Evolutionary conservation across 139 green algal genomes (phyloP).

Genomic region (Coelastrella sp.): DNA sequence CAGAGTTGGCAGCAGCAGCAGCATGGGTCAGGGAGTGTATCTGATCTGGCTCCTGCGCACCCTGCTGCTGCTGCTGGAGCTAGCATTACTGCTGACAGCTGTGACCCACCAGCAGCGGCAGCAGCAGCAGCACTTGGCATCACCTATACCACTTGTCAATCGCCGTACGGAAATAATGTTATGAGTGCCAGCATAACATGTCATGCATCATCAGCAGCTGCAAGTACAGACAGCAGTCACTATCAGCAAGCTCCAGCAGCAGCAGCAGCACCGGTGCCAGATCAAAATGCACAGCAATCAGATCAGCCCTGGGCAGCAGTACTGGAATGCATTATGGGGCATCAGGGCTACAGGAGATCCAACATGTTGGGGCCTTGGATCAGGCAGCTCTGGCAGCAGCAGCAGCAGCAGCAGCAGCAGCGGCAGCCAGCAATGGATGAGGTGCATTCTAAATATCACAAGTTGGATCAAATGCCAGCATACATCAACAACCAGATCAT

Average conservation of each 20-base stretch:
- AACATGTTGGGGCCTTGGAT: slow-evolving; percentile 11
- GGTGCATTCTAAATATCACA: no score
- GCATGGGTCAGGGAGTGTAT: background rate
- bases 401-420: slow-evolving; percentile 28
- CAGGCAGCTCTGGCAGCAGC: slow-evolving; percentile 7
- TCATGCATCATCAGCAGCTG: no score
- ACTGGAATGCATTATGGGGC: background rate
- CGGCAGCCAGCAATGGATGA: background rate
- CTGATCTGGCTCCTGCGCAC: background rate
- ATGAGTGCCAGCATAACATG: no score
- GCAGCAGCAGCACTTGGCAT: background rate
- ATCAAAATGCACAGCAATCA: background rate
- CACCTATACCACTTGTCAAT: no score
- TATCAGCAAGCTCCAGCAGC: background rate
- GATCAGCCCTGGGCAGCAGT: background rate
- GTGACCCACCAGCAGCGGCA: background rate
- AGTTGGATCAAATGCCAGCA: no score
- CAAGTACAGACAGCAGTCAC: background rate
- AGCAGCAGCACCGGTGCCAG: background rate
- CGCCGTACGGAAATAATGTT: no score
- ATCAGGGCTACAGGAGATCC: background rate
- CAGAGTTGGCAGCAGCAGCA: slow-evolving; percentile 18
- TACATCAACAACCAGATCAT: background rate
- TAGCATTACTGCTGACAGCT: background rate
- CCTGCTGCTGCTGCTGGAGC: background rate